Evolutionary conservation across 2,329 filamentous ascomycete genomes (phyloP), one percentile per base, ranked within the genome.

Genomic region (Neofusicoccum sp.): DNA sequence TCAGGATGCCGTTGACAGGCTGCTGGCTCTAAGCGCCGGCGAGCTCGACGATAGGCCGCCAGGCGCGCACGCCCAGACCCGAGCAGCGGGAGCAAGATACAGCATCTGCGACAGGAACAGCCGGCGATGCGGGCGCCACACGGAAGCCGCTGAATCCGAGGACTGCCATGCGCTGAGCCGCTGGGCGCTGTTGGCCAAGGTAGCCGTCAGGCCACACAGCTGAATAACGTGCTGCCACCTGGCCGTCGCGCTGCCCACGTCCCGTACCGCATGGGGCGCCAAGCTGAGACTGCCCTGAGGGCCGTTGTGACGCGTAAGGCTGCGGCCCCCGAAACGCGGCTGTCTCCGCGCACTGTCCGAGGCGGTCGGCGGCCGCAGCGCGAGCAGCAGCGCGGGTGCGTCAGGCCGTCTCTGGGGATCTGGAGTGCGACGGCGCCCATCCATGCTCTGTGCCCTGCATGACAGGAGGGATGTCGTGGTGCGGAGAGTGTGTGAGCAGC

Each of bases 261-360:
- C 36, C 51, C 51, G 51, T 56, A 56, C 26, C 38, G 51, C 57
- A 49, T 51, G 57, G 57, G 57, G 44, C 57, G 44, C 45, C 45
- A 43, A 33, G 57, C 57, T 60, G 57, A 60, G 47, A 60, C 45
- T 48, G 45, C n/a, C 20, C 57, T 49, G 57, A 49, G 28, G 57
- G 45, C 57, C n/a, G 57, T 6, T 60, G 57, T 60, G 57, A 60
- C 57, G 57, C 57, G 57, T 60, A 60, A 60, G 57, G 57, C 57
- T 60, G 45, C 56, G 33, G 33, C 49, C 33, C 49, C 51, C 38
- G 51, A 56, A 38, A 56, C 51, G 38, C 51, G 51, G 51, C 51
- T 43, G 26, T 56, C 51, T 56, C 51, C 51, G 51, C 11, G 24
- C 45, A 28, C 45, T 30, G 47, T 7, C 14, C 20, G 38, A 31